Evolutionary conservation across 345 rosid genomes (phyloP).

Genomic region (Citrus reticulata): DNA sequence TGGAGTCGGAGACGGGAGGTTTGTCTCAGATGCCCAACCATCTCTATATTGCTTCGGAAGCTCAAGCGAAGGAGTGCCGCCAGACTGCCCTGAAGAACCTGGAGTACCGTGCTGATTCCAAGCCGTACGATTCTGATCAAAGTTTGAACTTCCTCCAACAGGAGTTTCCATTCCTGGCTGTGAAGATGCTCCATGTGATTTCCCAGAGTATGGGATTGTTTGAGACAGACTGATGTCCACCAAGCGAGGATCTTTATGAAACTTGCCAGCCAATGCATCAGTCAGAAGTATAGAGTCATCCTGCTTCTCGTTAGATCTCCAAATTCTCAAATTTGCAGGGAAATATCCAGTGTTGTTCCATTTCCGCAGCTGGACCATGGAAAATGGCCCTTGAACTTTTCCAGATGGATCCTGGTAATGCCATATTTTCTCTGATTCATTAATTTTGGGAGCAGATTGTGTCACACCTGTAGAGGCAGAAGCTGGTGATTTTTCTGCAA

Average conservation of each 20-base stretch:
- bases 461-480: conserved; percentile 32
- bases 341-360: conserved; percentile 95
- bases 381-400: conserved; percentile 94
- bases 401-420: conserved; percentile 94
- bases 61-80: conserved; percentile 43
- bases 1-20: conserved; percentile 96
- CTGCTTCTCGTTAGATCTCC: conserved; percentile 61
- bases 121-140: conserved; percentile 29
- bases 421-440: conserved; percentile 91
- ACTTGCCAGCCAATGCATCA: conserved; percentile 70
- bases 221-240: conserved; percentile 39
- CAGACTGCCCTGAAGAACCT: conserved; percentile 20
- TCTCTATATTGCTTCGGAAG: conserved; percentile 48
- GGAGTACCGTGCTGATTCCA: conserved; percentile 19
- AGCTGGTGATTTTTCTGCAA: conserved; percentile 35
- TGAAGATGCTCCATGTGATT: conserved; percentile 12
- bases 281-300: conserved; percentile 72
- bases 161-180: conserved; percentile 27
- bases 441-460: conserved; percentile 43
- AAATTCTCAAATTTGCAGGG: conserved; percentile 77
- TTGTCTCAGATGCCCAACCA: conserved; percentile 57
- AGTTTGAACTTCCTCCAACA: conserved; percentile 27
- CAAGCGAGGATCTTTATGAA: conserved; percentile 46
- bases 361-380: conserved; percentile 88
- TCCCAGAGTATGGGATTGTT: conserved; percentile 31